phyloP scores from a whole-genome alignment of 345 rosid genomes.

The Salix viminalis region DNA sequence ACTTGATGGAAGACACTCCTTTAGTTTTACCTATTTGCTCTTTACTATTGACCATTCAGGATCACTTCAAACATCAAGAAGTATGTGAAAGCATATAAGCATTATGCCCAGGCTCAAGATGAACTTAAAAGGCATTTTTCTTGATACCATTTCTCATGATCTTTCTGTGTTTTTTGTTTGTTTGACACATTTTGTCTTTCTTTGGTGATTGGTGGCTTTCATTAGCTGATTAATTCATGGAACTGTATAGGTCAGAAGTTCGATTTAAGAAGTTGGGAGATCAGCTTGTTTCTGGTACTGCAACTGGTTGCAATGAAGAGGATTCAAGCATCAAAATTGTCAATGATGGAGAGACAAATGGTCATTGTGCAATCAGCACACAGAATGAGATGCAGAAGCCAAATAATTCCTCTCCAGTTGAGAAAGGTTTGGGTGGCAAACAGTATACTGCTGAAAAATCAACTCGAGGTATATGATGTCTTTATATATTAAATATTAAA shows the following conservation, averaged over 20 bases:
- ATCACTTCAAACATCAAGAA: conserved; percentile 66
- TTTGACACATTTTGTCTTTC: neutral
- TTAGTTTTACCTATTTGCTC: conserved; percentile 14
- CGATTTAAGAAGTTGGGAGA: conserved; percentile 67
- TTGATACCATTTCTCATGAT: neutral
- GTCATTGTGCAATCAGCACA: conserved; percentile 29
- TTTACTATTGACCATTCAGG: conserved; percentile 44
- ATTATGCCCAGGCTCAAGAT: conserved; percentile 50
- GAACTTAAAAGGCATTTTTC: conserved; percentile 64
- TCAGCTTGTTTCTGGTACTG: conserved; percentile 55
- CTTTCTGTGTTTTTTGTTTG: neutral
- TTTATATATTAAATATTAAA: neutral
- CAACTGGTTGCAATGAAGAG: conserved; percentile 51
- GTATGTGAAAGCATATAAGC: conserved; percentile 66
- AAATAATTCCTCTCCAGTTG: conserved; percentile 31
- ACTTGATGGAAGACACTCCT: conserved; percentile 6
- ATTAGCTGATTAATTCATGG: conserved; percentile 3
- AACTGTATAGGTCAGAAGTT: conserved; percentile 59
- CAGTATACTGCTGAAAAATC: conserved; percentile 34
- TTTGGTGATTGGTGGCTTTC: conserved; percentile 6
- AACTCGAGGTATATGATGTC: conserved; percentile 35
- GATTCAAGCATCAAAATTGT: conserved; percentile 53
- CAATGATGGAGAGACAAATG: conserved; percentile 59
- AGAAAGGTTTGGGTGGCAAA: conserved; percentile 39
- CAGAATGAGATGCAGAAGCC: conserved; percentile 37